phyloP scores from a whole-genome alignment of 176 grass and related monocot genomes.

The Melocanna baccifera region DNA sequence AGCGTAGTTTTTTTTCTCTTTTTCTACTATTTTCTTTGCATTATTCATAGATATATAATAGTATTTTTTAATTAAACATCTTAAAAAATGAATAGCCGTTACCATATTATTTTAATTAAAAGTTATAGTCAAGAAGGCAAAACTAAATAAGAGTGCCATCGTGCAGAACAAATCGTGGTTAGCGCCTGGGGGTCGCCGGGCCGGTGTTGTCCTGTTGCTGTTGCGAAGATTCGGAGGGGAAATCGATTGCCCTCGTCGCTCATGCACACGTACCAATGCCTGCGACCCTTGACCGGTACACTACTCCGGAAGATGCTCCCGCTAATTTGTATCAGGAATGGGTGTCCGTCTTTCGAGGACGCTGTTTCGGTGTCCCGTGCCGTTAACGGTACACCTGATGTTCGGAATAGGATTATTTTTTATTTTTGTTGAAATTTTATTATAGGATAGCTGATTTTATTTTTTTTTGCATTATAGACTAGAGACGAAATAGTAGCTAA shows the following conservation, averaged over 20 bases:
- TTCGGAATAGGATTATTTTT: too few relatives aligned
- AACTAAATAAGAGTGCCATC: background rate
- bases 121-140: too few relatives aligned
- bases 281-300: background rate
- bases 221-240: slow-evolving; percentile 56
- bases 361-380: slow-evolving; percentile 24
- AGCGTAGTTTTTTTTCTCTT: too few relatives aligned
- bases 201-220: slow-evolving; percentile 49
- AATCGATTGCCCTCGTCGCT: background rate
- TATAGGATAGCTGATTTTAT: too few relatives aligned
- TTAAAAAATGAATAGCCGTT: too few relatives aligned
- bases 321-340: background rate
- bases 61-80: too few relatives aligned
- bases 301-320: background rate
- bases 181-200: slow-evolving; percentile 27
- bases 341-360: background rate
- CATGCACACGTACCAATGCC: background rate
- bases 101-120: too few relatives aligned
- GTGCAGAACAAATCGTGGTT: slow-evolving; percentile 7
- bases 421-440: too few relatives aligned
- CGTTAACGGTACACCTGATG: slow-evolving; percentile 11
- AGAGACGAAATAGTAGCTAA: too few relatives aligned
- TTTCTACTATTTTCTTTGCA: too few relatives aligned
- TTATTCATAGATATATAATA: too few relatives aligned
- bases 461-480: too few relatives aligned